phyloP scores from a whole-genome alignment of 441 rosid species.

The Populus hybrid region DNA sequence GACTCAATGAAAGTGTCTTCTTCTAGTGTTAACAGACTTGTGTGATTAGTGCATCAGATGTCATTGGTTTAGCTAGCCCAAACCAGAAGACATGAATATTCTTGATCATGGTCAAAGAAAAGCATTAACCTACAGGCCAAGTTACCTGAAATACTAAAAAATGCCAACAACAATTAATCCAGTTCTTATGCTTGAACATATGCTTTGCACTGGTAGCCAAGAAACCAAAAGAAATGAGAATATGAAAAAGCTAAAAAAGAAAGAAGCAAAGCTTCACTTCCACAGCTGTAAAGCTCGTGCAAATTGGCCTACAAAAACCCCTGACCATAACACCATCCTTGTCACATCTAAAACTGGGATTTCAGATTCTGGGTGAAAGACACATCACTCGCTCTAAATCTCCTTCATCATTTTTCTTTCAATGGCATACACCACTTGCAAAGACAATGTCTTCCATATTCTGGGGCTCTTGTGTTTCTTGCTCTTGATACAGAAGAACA shows the following conservation, averaged over 20 bases:
- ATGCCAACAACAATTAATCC: conserved; percentile 11
- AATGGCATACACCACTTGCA: conserved; percentile 31
- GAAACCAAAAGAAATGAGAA: conserved; percentile 40
- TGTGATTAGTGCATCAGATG: background rate
- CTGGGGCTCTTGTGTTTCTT: conserved; percentile 45
- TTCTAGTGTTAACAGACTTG: background rate
- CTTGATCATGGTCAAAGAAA: conserved; percentile 46
- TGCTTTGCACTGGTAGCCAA: conserved; percentile 64
- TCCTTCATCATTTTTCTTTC: background rate
- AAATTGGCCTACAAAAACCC: conserved; percentile 58
- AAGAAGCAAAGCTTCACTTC: conserved; percentile 42
- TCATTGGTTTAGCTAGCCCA: conserved; percentile 17
- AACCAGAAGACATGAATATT: conserved; percentile 46
- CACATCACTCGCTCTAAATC: background rate
- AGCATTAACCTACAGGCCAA: conserved; percentile 35
- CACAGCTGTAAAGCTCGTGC: conserved; percentile 40
- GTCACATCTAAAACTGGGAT: conserved; percentile 4
- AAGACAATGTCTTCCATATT: conserved; percentile 22
- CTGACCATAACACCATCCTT: conserved; percentile 19
- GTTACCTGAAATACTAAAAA: conserved; percentile 4
- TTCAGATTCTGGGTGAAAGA: background rate
- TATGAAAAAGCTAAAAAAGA: conserved; percentile 38
- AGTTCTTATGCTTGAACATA: conserved; percentile 26
- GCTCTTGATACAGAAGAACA: conserved; percentile 35
- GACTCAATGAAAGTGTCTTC: background rate